Evolutionary conservation across 2,329 filamentous ascomycete species (phyloP).

Genomic region (Botrytis fragariae): DNA sequence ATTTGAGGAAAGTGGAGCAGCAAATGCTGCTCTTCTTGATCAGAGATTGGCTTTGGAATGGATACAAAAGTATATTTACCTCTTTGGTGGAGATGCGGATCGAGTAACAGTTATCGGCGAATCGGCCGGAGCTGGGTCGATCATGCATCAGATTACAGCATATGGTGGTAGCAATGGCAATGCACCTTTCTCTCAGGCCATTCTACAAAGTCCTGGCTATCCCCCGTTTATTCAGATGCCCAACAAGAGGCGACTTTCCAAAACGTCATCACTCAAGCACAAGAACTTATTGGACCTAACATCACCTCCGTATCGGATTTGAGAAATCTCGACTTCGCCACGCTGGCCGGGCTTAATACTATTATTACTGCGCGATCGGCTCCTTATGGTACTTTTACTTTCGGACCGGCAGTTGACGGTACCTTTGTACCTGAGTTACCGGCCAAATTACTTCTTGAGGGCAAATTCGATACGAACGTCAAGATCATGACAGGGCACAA

Average conservation of each 20-base stretch:
- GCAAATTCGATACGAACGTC: conserved; percentile 45
- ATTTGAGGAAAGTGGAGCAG: conserved; percentile 43
- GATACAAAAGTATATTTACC: conserved; percentile 52
- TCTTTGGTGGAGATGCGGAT: conserved; percentile 53
- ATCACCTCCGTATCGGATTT: conserved; percentile 19
- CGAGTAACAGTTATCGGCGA: conserved; percentile 51
- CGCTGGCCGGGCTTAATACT: conserved; percentile 26
- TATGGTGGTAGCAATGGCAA: conserved; percentile 43
- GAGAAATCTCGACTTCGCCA: conserved; percentile 17
- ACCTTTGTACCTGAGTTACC: conserved; percentile 48
- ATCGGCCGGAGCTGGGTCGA: conserved; percentile 51
- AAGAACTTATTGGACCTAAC: conserved; percentile 18
- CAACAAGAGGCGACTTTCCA: conserved; percentile 21
- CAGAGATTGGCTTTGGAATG: conserved; percentile 57
- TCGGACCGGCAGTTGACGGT: conserved; percentile 48
- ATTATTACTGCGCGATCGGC: conserved; percentile 26
- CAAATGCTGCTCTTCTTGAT: conserved; percentile 53
- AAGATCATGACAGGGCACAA: conserved; percentile 48
- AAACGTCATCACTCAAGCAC: conserved; percentile 24
- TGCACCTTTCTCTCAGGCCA: conserved; percentile 45
- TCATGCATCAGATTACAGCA: conserved; percentile 55
- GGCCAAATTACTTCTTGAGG: conserved; percentile 44
- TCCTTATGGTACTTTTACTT: conserved; percentile 44
- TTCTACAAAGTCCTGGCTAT: conserved; percentile 36
- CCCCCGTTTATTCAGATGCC: conserved; percentile 10